Conservation (phyloP, 1,139 yeast genomes). For the Wickerhamomyces sp. region DNA sequence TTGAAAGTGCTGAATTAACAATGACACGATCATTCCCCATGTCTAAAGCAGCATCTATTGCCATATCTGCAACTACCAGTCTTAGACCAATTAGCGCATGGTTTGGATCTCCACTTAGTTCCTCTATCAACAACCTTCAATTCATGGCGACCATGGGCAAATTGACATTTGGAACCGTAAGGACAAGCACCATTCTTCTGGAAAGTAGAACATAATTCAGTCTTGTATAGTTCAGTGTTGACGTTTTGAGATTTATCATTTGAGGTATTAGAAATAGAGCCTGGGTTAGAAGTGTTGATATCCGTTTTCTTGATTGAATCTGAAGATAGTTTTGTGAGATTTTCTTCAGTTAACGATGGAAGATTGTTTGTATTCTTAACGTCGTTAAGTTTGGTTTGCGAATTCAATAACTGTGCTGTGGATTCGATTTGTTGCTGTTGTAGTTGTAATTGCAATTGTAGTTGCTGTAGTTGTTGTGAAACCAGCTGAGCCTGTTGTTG, state of each 20-base stretch:
- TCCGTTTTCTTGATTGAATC: neutral
- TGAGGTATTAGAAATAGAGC: slow-evolving; percentile 8
- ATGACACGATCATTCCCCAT: slow-evolving; percentile 39
- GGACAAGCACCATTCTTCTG: slow-evolving; percentile 75
- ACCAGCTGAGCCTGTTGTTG: slow-evolving; percentile 21
- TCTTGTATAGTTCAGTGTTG: slow-evolving; percentile 77
- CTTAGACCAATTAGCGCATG: slow-evolving; percentile 85
- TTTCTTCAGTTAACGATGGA: slow-evolving; percentile 19
- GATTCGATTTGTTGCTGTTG: slow-evolving; percentile 21
- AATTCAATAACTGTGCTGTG: slow-evolving; percentile 8
- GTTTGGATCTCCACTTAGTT: slow-evolving; percentile 86
- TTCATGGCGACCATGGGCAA: slow-evolving; percentile 86
- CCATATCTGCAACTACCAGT: slow-evolving; percentile 86
- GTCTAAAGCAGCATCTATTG: slow-evolving; percentile 87
- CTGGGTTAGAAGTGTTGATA: slow-evolving; percentile 4
- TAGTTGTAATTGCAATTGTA: slow-evolving; percentile 16
- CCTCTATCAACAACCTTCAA: slow-evolving; percentile 71
- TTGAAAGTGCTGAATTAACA: neutral
- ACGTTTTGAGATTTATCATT: slow-evolving; percentile 34
- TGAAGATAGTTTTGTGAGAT: slow-evolving; percentile 15
- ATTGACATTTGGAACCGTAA: slow-evolving; percentile 87
- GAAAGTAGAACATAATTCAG: slow-evolving; percentile 82
- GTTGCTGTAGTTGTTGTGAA: slow-evolving; percentile 19
- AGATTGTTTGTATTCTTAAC: neutral
- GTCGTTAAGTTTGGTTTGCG: slow-evolving; percentile 4